Evolutionary conservation across 2,329 filamentous ascomycete genomes (phyloP).

Genomic region (Fusarium acutatum): DNA sequence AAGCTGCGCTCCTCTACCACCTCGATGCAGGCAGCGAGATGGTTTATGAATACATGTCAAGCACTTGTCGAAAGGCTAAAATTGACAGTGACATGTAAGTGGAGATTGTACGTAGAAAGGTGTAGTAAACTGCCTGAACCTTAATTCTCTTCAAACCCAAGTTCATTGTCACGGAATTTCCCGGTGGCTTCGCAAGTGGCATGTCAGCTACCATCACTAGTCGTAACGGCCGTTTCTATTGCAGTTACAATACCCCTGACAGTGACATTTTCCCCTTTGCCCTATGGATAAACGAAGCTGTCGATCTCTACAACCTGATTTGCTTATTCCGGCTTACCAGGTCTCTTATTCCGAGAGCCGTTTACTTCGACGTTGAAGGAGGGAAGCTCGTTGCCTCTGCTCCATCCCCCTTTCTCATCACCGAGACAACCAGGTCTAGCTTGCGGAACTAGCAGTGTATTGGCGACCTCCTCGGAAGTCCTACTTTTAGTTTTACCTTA

Average conservation of each 20-base stretch:
- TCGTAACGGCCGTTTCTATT: background rate
- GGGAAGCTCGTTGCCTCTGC: background rate
- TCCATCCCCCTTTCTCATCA: background rate
- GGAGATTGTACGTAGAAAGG: background rate
- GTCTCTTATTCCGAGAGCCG: background rate
- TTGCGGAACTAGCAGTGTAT: background rate
- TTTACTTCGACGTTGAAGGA: background rate
- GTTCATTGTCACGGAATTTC: background rate
- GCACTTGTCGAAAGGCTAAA: background rate
- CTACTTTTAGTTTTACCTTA: background rate
- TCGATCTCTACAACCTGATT: background rate
- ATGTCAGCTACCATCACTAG: background rate
- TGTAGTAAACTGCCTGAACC: background rate
- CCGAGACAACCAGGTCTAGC: background rate
- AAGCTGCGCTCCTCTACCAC: background rate
- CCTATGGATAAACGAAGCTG: background rate
- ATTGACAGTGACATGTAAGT: background rate
- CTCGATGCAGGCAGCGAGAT: background rate
- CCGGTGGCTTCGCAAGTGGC: background rate
- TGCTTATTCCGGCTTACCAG: background rate
- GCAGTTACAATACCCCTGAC: background rate
- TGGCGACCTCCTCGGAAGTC: background rate
- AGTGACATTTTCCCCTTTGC: background rate
- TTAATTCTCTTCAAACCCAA: background rate
- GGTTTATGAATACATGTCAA: background rate